Conservation (phyloP, 805 yeast genomes). For the Ogataea corticis region DNA sequence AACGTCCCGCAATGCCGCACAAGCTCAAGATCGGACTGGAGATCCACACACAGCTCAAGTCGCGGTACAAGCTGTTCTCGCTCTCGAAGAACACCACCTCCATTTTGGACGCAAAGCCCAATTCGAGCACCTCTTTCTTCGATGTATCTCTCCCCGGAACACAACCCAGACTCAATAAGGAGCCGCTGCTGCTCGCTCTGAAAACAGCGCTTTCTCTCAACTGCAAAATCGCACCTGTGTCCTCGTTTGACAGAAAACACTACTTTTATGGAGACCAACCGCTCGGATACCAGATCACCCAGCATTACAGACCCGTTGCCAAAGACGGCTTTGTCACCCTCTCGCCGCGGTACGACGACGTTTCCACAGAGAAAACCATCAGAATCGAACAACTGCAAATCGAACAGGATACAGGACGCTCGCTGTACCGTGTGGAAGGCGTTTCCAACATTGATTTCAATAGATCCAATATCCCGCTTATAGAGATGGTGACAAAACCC, state of each 20-base stretch:
- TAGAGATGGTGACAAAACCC: slow-evolving; percentile 90
- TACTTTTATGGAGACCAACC: slow-evolving; percentile 98
- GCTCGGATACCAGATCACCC: slow-evolving; percentile 93
- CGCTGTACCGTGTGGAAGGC: slow-evolving; percentile 51
- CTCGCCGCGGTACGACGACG: slow-evolving; percentile 51
- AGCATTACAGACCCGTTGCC: slow-evolving; percentile 80
- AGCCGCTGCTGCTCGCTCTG: slow-evolving; percentile 69
- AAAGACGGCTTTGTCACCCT: slow-evolving; percentile 59
- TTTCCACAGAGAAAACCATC: slow-evolving; percentile 46
- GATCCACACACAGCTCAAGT: slow-evolving; percentile 85
- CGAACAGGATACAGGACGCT: slow-evolving; percentile 94
- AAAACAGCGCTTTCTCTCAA: slow-evolving; percentile 72
- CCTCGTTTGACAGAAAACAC: slow-evolving; percentile 90
- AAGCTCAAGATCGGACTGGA: slow-evolving; percentile 82
- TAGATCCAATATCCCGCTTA: slow-evolving; percentile 80
- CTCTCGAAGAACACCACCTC: slow-evolving; percentile 50
- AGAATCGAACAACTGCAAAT: slow-evolving; percentile 79
- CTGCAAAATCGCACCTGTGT: slow-evolving; percentile 52
- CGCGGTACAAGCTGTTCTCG: slow-evolving; percentile 77
- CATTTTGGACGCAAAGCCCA: slow-evolving; percentile 50
- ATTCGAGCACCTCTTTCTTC: slow-evolving; percentile 69
- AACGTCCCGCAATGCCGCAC: slow-evolving; percentile 14
- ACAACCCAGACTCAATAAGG: slow-evolving; percentile 77
- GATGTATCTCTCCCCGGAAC: slow-evolving; percentile 93
- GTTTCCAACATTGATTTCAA: slow-evolving; percentile 68